phyloP scores from a whole-genome alignment of 176 grass and related monocot genomes.

The Aegilops speltoides region DNA sequence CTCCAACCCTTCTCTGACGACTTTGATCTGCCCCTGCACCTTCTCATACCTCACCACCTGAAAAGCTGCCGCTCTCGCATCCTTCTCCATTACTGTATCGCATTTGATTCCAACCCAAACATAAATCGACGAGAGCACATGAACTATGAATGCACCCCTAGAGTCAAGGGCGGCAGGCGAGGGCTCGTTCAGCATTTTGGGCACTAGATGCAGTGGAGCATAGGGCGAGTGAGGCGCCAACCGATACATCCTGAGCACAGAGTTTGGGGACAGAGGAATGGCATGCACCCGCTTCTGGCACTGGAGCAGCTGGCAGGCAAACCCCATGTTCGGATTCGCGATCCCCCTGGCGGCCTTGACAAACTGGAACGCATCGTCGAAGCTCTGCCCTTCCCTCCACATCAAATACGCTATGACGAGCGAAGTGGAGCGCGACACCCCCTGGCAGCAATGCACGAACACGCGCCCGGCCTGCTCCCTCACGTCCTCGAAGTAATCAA shows the following conservation, averaged over 20 bases:
- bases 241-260: constrained; percentile 83
- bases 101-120: constrained; percentile 87
- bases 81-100: constrained; percentile 85
- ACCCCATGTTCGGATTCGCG: constrained; percentile 96
- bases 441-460: constrained; percentile 97
- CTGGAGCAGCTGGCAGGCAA: constrained; percentile 94
- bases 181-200: constrained; percentile 93
- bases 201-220: constrained; percentile 85
- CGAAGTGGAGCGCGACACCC: constrained; percentile 88
- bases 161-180: constrained; percentile 72
- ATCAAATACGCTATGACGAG: constrained; percentile 96
- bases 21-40: constrained; percentile 73
- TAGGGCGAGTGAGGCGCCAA: constrained; percentile 93
- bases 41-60: constrained; percentile 98
- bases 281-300: constrained; percentile 98
- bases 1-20: constrained; percentile 83
- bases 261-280: constrained; percentile 83
- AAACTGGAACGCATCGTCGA: constrained; percentile 86
- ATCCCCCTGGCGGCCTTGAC: constrained; percentile 96
- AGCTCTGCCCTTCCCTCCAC: constrained; percentile 99
- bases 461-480: constrained; percentile 79
- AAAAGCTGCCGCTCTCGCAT: constrained; percentile 76
- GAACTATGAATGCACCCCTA: constrained; percentile 89
- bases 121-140: constrained; percentile 87
- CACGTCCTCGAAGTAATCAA: constrained; percentile 99